Conservation (phyloP, 495 filamentous ascomycete genomes). For the Lineolata rhizophorae region DNA sequence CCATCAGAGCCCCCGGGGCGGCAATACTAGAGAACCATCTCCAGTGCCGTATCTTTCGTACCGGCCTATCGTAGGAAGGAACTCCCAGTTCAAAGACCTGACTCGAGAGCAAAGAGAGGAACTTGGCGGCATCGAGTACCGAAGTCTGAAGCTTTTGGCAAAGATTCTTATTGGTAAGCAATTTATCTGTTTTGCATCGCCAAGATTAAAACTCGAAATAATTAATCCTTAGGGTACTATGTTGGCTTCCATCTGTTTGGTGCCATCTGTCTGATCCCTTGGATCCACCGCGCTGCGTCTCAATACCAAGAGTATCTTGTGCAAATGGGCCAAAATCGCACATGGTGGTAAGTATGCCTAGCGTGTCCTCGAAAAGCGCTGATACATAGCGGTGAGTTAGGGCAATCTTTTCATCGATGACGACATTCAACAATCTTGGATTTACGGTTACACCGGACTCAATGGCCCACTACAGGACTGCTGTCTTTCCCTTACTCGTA, state of each 20-base stretch:
- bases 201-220: not conserved
- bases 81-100: constrained; percentile 2
- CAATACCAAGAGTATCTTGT: constrained; percentile 1
- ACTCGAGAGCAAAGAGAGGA: not conserved
- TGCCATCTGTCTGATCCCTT: constrained; percentile 2
- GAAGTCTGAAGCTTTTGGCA: constrained; percentile 1
- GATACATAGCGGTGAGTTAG: not conserved
- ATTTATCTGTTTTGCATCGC: not conserved
- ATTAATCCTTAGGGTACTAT: not conserved
- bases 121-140: constrained; percentile 4
- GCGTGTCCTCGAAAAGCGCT: not conserved
- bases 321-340: not conserved
- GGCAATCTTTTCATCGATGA: not conserved
- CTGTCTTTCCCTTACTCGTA: not conserved
- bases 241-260: constrained; percentile 3
- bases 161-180: constrained; percentile 2
- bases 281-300: not conserved
- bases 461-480: constrained; percentile 1
- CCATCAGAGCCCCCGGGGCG: not conserved
- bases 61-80: not conserved
- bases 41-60: not conserved
- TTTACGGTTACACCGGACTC: constrained; percentile 1
- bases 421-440: constrained; percentile 2
- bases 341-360: constrained; percentile 2
- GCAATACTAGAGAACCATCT: not conserved